Evolutionary conservation across 164 flowering plant species (phyloP), one percentile per base, ranked within the genome.

Genomic region (Vitis riparia): DNA sequence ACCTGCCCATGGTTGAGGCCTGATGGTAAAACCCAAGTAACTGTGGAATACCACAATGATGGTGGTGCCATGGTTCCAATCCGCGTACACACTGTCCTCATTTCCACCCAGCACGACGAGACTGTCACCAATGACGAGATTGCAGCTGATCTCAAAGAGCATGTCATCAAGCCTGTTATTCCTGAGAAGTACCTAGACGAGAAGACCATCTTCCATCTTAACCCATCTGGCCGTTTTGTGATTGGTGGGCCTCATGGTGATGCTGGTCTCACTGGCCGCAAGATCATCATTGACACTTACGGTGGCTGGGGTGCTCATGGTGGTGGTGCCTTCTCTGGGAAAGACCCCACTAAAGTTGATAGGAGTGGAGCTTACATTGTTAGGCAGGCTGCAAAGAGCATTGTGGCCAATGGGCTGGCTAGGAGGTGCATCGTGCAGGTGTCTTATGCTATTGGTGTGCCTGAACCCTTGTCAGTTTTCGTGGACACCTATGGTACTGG

Each of bases 221-320:
- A 88, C 69, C 91, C 91, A 9, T 87, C 90, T n/a, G 90, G 91
- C 44, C 80, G 89, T 13, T 86, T 84, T 12, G 88, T 86, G 53
- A 88, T 88, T 68, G 92, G 92, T 59, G 90, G 92, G 0, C 92
- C 92, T 11, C 92, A 86, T 29, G 92, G 90, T 55, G 92, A 88
- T 75, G 92, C 92, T 53, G 92, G 92, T 23, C 87, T 88, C 64
- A 88, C 92, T 8, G 92, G 92, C 44, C 82, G 92, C 5, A 88
- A 88, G 84, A 88, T 88, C 80, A 88, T 88, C 52, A 86, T 88
- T 44, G 91, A 87, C 63, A 87, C 91, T 17, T 87, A 87, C 58
- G 88, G 91, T 59, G 91, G 91, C 2, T 87, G 91, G 91, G 91
- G 91, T 0, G 90, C 89, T 27, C 89, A 85, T 9, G 89, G 89